Evolutionary conservation across 2,329 filamentous ascomycete species (phyloP).

Genomic region (Pseudogymnoascus destructans): DNA sequence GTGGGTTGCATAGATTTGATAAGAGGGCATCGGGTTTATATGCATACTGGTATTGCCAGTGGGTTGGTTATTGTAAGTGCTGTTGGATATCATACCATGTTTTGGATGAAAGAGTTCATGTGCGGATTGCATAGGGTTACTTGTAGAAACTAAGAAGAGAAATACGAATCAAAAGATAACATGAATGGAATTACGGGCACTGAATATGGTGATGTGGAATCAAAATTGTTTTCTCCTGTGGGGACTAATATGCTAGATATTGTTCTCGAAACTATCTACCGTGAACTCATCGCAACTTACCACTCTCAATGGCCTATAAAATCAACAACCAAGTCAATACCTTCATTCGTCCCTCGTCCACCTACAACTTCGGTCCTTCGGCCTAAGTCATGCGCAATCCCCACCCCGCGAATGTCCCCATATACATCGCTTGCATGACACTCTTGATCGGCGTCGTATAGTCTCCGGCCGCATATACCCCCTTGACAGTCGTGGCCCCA

Average conservation of each 20-base stretch:
- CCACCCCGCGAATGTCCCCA: slow-evolving; percentile 8
- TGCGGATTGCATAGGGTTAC: not conserved
- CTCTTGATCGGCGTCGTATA: slow-evolving; percentile 19
- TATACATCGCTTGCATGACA: slow-evolving; percentile 14
- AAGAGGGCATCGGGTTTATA: not conserved
- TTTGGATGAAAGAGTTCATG: not conserved
- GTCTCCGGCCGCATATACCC: slow-evolving; percentile 43
- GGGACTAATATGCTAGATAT: not conserved
- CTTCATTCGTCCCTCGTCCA: not conserved
- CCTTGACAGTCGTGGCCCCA: slow-evolving; percentile 35
- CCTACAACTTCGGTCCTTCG: not conserved
- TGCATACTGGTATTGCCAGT: not conserved
- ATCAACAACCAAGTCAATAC: not conserved
- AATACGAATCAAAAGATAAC: not conserved
- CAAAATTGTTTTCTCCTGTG: not conserved
- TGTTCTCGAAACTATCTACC: not conserved
- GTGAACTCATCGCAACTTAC: not conserved
- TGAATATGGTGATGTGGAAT: not conserved
- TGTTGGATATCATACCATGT: not conserved
- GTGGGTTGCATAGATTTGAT: slow-evolving; percentile 1
- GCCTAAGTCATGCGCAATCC: slow-evolving; percentile 9
- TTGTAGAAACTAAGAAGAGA: not conserved
- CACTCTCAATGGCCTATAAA: not conserved
- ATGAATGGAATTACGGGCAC: not conserved
- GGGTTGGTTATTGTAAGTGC: not conserved